Evolutionary conservation across 148 eudicot species (phyloP).

Genomic region (Tetragonia tetragonoides): DNA sequence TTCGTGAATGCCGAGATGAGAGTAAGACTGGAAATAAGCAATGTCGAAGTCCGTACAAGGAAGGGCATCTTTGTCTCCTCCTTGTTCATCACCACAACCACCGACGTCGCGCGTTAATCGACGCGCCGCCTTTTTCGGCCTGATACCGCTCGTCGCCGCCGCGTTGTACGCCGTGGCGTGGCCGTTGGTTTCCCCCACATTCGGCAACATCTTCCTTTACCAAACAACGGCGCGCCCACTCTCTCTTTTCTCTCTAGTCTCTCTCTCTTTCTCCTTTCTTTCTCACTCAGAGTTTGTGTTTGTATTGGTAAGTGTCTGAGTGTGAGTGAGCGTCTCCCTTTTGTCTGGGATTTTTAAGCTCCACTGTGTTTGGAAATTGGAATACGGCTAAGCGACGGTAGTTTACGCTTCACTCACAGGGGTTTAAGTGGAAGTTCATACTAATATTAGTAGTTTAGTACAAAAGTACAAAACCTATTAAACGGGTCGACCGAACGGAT

Average conservation of each 20-base stretch:
- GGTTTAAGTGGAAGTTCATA: no score
- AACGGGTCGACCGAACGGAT: no score
- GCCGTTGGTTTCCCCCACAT: conserved; percentile 26
- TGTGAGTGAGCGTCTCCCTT: no score
- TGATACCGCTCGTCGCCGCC: conserved; percentile 6
- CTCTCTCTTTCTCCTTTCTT: neutral
- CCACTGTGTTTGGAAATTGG: no score
- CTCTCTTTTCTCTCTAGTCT: neutral
- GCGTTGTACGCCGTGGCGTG: conserved; percentile 15
- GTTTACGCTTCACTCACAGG: no score
- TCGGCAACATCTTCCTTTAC: conserved; percentile 23
- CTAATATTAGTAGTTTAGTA: no score
- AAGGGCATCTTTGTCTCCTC: conserved; percentile 21
- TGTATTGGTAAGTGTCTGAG: no score
- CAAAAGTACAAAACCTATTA: no score
- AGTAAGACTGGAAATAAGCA: conserved; percentile 92
- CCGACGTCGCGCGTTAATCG: conserved; percentile 25
- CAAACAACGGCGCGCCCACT: no score
- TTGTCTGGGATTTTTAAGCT: no score
- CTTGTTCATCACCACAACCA: conserved; percentile 4
- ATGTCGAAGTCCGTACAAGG: conserved; percentile 89
- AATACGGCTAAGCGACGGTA: no score
- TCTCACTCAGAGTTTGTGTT: neutral
- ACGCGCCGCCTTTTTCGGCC: conserved; percentile 17
- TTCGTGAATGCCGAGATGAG: conserved; percentile 95